Evolutionary conservation across 495 filamentous ascomycete genomes (phyloP).

Genomic region (Emericellopsis terricola): DNA sequence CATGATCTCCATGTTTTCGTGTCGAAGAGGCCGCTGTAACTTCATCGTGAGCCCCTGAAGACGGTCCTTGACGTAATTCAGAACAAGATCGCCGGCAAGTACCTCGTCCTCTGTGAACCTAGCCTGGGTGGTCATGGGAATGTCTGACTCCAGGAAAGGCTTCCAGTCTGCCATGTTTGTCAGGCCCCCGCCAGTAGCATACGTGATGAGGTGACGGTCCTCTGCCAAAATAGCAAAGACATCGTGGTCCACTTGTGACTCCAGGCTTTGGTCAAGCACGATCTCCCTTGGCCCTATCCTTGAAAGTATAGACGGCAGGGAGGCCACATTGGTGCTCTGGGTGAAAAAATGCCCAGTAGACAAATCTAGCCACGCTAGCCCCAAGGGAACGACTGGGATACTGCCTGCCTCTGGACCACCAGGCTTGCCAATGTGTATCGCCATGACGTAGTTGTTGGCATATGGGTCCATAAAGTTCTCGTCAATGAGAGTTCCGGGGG

Average conservation of each 20-base stretch:
- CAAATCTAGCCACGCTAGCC: slow-evolving; percentile 85
- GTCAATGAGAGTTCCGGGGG: slow-evolving; percentile 88
- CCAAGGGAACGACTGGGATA: slow-evolving; percentile 26
- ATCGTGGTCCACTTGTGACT: slow-evolving; percentile 22
- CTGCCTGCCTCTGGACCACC: background rate
- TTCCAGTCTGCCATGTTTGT: slow-evolving; percentile 48
- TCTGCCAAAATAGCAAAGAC: slow-evolving; percentile 30
- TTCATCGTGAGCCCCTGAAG: slow-evolving; percentile 67
- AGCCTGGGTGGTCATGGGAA: slow-evolving; percentile 21
- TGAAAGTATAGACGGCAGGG: slow-evolving; percentile 59
- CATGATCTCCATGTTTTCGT: slow-evolving; percentile 61
- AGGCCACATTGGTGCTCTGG: slow-evolving; percentile 53
- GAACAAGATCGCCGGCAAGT: slow-evolving; percentile 50
- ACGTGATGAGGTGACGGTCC: slow-evolving; percentile 40
- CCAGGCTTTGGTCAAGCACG: slow-evolving; percentile 47
- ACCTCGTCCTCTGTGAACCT: slow-evolving; percentile 34
- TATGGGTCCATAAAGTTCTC: slow-evolving; percentile 92
- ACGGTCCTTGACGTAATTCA: slow-evolving; percentile 67
- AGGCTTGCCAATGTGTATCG: slow-evolving; percentile 33
- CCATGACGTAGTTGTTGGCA: slow-evolving; percentile 79
- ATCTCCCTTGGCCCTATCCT: slow-evolving; percentile 76
- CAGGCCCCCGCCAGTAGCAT: slow-evolving; percentile 24
- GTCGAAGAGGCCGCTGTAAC: slow-evolving; percentile 63
- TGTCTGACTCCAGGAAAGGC: slow-evolving; percentile 53
- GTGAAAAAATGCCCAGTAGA: slow-evolving; percentile 90